Conservation (phyloP, 148 eudicot genomes). For the Chenopodium suecicum region DNA sequence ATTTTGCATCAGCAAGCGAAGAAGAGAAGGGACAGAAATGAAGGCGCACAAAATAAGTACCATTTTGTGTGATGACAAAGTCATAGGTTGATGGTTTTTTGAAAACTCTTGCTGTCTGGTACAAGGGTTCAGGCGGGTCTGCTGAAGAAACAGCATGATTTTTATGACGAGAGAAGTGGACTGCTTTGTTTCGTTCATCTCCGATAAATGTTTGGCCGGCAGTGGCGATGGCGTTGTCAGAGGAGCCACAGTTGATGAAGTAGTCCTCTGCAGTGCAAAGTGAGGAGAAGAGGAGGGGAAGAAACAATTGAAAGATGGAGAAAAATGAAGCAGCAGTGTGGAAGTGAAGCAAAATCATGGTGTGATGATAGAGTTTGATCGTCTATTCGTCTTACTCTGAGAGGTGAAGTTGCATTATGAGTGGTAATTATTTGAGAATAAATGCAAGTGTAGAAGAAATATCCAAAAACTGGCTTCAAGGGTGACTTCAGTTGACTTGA, state of each 20-base stretch:
- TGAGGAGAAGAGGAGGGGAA: background rate
- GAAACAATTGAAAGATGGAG: background rate
- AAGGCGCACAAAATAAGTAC: constrained; percentile 45
- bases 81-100: constrained; percentile 25
- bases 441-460: background rate
- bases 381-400: background rate
- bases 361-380: background rate
- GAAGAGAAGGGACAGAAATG: constrained; percentile 43
- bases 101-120: constrained; percentile 41
- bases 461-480: background rate
- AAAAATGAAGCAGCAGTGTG: background rate
- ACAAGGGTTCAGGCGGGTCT: constrained; percentile 16
- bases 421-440: background rate
- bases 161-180: background rate
- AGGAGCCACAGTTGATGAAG: constrained; percentile 65
- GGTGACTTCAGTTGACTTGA: background rate
- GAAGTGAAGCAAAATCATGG: constrained; percentile 4
- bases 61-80: constrained; percentile 25
- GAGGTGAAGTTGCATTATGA: background rate
- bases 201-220: constrained; percentile 30
- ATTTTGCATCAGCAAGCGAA: constrained; percentile 23
- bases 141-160: background rate
- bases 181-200: constrained; percentile 13
- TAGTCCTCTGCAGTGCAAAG: background rate
- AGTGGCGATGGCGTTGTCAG: background rate